These are phyloP conservation scores for Hypoxylon lenormandii DNA, from an alignment of 495 filamentous ascomycete species.

Conservation along the genomic window DNA sequence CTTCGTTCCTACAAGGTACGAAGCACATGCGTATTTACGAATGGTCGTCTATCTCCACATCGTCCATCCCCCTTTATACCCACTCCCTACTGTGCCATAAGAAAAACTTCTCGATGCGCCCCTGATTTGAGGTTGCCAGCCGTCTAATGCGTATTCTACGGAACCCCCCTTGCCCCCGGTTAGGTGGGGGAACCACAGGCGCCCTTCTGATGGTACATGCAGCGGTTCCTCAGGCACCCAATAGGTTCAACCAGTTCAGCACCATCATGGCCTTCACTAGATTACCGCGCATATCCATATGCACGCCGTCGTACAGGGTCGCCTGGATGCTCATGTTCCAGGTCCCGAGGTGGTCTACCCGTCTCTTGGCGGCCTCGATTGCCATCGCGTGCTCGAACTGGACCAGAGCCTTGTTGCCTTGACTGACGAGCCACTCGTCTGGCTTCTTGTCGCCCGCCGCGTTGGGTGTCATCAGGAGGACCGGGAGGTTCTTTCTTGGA, in stretches of 20 bases:
- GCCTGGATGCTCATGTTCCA: slow-evolving; percentile 68
- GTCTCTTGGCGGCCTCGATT: slow-evolving; percentile 54
- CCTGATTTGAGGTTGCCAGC: slow-evolving; percentile 6
- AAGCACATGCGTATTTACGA: too few relatives aligned
- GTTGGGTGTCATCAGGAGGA: slow-evolving; percentile 65
- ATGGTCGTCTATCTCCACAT: too few relatives aligned
- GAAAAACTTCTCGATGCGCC: neutral
- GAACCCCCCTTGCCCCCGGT: slow-evolving; percentile 9
- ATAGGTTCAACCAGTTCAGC: slow-evolving; percentile 64
- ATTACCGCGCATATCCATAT: slow-evolving; percentile 66
- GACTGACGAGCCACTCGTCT: slow-evolving; percentile 64
- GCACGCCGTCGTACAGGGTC: slow-evolving; percentile 66
- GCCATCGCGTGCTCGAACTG: slow-evolving; percentile 62
- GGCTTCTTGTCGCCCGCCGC: slow-evolving; percentile 66
- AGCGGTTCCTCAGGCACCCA: slow-evolving; percentile 37
- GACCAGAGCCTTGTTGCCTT: slow-evolving; percentile 65
- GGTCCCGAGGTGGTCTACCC: slow-evolving; percentile 64
- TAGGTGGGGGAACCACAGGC: slow-evolving; percentile 18
- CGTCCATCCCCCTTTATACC: too few relatives aligned
- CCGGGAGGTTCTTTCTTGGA: slow-evolving; percentile 49
- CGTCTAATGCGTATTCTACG: slow-evolving; percentile 14
- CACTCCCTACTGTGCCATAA: neutral
- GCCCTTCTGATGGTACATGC: slow-evolving; percentile 4
- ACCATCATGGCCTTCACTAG: slow-evolving; percentile 69
- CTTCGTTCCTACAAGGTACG: too few relatives aligned